These are phyloP conservation scores for Cardamine resedifolia DNA, from an alignment of 345 rosid species.

Conservation along the genomic window DNA sequence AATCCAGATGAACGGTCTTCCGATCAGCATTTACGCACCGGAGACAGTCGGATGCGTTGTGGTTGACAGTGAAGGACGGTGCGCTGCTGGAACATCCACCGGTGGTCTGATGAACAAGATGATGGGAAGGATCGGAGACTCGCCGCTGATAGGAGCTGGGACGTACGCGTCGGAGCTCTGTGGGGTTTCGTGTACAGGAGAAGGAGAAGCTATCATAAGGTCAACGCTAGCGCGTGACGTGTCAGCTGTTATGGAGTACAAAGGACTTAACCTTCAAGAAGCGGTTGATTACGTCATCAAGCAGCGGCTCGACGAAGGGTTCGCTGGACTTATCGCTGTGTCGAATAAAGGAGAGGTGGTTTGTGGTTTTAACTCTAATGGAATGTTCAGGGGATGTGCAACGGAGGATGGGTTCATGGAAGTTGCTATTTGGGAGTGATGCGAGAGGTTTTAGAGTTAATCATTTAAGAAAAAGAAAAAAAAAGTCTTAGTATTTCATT, in stretches of 20 bases:
- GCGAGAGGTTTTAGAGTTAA: background rate
- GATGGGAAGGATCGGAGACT: conserved; percentile 92
- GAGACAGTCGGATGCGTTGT: conserved; percentile 96
- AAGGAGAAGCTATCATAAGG: conserved; percentile 94
- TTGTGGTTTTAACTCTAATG: conserved; percentile 72
- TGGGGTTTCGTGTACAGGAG: conserved; percentile 92
- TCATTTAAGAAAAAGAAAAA: too few species aligned
- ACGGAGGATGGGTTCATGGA: conserved; percentile 91
- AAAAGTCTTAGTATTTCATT: background rate
- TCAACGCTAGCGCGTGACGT: conserved; percentile 86
- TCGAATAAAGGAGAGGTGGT: conserved; percentile 83
- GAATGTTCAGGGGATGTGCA: conserved; percentile 92
- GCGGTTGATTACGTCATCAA: conserved; percentile 81
- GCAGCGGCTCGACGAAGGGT: conserved; percentile 78
- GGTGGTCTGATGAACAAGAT: conserved; percentile 95
- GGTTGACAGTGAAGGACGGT: conserved; percentile 76
- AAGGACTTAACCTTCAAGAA: conserved; percentile 69
- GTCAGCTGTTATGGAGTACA: conserved; percentile 97
- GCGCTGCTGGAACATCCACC: conserved; percentile 93
- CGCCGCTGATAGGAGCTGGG: conserved; percentile 92
- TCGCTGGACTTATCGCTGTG: conserved; percentile 91
- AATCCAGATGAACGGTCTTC: conserved; percentile 83
- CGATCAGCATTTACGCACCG: conserved; percentile 81
- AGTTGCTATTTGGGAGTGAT: conserved; percentile 70
- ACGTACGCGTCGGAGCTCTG: conserved; percentile 80